Percentiles rank a stretch among this genome's conserved stretches.
Conservation (phyloP, 192 early-diverging fungal genomes). For the Backusella tarrabulga region DNA sequence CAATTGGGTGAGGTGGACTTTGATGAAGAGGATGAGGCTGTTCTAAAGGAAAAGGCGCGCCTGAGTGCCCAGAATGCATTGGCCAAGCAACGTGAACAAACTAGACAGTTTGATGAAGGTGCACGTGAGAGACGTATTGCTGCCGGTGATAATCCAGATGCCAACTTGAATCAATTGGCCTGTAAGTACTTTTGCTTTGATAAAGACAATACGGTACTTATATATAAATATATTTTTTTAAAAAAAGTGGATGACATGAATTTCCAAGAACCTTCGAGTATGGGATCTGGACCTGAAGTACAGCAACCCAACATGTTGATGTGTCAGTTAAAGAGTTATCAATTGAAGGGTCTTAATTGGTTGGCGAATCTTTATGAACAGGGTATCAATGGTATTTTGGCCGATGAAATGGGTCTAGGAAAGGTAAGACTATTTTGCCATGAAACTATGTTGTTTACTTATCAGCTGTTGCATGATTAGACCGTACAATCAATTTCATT, state of each 20-base stretch:
- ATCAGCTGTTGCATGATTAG: constrained; percentile 29
- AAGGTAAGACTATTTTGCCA: constrained; percentile 22
- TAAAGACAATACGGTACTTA: neutral
- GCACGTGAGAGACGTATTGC: constrained; percentile 35
- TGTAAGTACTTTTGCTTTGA: constrained; percentile 34
- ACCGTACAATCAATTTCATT: constrained; percentile 91
- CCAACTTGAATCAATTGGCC: constrained; percentile 42
- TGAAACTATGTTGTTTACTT: neutral
- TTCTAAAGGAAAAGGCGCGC: constrained; percentile 66
- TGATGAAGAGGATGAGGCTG: constrained; percentile 74
- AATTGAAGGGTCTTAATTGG: constrained; percentile 86
- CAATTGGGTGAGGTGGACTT: constrained; percentile 68
- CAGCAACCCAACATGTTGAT: constrained; percentile 85
- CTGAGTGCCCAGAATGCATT: constrained; percentile 76
- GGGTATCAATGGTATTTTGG: constrained; percentile 89
- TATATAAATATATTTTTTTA: neutral
- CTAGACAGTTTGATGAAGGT: constrained; percentile 68
- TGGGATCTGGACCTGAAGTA: constrained; percentile 67
- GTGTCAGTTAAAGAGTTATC: constrained; percentile 81
- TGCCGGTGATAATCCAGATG: constrained; percentile 34
- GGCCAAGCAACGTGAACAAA: constrained; percentile 62
- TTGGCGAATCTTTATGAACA: constrained; percentile 84
- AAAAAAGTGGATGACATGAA: constrained; percentile 75
- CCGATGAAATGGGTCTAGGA: constrained; percentile 76
- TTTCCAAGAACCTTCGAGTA: constrained; percentile 76